These are phyloP conservation scores for Diphasiastrum complanatum DNA, from an alignment of 83 land plant genomes.

Conservation along the genomic window DNA sequence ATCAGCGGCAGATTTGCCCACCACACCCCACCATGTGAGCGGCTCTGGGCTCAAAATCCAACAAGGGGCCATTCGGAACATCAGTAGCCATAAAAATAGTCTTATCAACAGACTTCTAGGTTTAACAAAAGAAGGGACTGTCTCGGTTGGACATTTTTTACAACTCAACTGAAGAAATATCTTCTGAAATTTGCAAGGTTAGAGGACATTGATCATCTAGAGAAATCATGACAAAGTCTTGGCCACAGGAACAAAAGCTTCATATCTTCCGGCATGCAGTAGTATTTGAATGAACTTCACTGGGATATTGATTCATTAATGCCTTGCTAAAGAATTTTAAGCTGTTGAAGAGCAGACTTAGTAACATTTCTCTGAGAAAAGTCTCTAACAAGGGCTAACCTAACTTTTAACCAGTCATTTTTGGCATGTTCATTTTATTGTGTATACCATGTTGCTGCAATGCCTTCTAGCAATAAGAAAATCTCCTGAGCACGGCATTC, in stretches of 20 bases:
- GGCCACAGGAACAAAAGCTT: slow-evolving; percentile 10
- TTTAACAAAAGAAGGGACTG: not conserved
- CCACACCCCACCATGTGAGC: no score
- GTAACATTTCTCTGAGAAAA: not conserved
- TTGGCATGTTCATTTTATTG: not conserved
- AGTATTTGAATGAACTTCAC: not conserved
- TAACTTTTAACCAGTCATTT: not conserved
- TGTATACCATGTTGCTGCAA: not conserved
- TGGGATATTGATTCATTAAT: not conserved
- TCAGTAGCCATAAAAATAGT: no score
- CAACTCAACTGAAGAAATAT: not conserved
- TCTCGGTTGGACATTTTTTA: not conserved
- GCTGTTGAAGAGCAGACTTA: not conserved
- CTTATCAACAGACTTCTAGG: not conserved
- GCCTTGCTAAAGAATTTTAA: not conserved
- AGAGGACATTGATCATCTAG: not conserved
- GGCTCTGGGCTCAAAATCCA: no score
- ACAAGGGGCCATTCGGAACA: no score
- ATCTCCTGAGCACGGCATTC: not conserved
- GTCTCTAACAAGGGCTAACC: not conserved
- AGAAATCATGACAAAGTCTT: not conserved
- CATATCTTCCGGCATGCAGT: slow-evolving; percentile 1
- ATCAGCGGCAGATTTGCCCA: no score
- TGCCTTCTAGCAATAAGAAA: not conserved
- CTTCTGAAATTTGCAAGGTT: not conserved